These are phyloP conservation scores for Adenanthera pavonina DNA, from an alignment of 306 rosid genomes.

Conservation along the genomic window DNA sequence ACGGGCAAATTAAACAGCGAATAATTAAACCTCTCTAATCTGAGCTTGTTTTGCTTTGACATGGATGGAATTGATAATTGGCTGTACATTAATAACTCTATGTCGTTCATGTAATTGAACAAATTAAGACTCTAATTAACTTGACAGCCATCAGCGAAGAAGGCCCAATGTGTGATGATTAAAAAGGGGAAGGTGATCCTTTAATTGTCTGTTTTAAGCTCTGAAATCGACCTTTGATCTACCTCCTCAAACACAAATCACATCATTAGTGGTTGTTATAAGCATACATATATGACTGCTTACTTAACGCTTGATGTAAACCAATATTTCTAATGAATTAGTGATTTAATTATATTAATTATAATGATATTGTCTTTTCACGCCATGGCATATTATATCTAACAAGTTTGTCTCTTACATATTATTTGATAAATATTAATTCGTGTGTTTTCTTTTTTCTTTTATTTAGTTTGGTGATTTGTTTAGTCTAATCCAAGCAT, in stretches of 20 bases:
- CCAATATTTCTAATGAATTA: slow-evolving; percentile 20
- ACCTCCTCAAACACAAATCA: slow-evolving; percentile 45
- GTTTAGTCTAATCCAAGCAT: slow-evolving; percentile 42
- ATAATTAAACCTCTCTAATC: background rate
- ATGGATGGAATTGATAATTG: background rate
- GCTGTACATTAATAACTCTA: background rate
- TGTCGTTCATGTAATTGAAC: background rate
- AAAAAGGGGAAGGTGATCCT: slow-evolving; percentile 33
- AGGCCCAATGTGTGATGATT: background rate
- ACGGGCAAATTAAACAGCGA: background rate
- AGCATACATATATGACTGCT: slow-evolving; percentile 53
- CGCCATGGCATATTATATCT: background rate
- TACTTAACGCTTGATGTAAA: slow-evolving; percentile 57
- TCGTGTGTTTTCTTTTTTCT: background rate
- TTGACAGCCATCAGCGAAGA: background rate
- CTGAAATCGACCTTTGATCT: slow-evolving; percentile 49
- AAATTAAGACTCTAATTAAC: background rate
- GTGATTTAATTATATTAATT: background rate
- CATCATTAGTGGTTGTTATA: slow-evolving; percentile 56
- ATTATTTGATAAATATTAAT: background rate
- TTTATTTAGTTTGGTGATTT: slow-evolving; percentile 23
- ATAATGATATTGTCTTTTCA: slow-evolving; percentile 12
- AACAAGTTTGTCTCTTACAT: slow-evolving; percentile 22
- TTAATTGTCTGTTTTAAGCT: slow-evolving; percentile 22
- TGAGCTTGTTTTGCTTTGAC: background rate